These are phyloP conservation scores for Fusarium phyllophilum DNA, from an alignment of 2,329 filamentous ascomycete species.

Conservation along the genomic window DNA sequence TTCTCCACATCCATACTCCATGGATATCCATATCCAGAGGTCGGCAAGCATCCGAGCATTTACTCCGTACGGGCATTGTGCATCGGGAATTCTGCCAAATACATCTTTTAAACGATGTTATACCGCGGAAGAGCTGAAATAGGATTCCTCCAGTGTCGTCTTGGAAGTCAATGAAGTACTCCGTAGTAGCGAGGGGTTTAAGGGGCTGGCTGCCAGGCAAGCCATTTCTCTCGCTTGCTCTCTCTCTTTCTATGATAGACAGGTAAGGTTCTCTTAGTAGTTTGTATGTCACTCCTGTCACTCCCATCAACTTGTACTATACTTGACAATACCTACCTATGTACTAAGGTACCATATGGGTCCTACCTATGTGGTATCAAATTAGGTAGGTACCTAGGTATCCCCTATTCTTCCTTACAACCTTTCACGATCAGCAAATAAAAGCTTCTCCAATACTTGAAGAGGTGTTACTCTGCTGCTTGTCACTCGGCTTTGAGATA, in stretches of 20 bases:
- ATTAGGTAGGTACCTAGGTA: background rate
- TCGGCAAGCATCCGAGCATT: conserved; percentile 26
- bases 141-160: background rate
- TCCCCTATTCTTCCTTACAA: background rate
- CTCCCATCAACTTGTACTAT: background rate
- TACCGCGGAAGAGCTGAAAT: background rate
- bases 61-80: background rate
- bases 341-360: background rate
- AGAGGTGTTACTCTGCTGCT: background rate
- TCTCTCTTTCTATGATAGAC: background rate
- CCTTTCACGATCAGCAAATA: background rate
- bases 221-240: background rate
- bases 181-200: background rate
- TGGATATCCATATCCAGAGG: conserved; percentile 5
- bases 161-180: background rate
- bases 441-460: background rate
- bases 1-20: conserved; percentile 18
- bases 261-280: background rate
- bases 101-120: background rate
- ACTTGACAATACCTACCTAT: background rate
- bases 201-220: conserved; percentile 5
- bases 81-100: background rate
- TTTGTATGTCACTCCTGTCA: background rate
- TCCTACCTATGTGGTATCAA: background rate
- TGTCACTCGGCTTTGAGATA: background rate